These are phyloP conservation scores for Cicer pinnatifidum DNA, from an alignment of 306 rosid species.

Conservation along the genomic window DNA sequence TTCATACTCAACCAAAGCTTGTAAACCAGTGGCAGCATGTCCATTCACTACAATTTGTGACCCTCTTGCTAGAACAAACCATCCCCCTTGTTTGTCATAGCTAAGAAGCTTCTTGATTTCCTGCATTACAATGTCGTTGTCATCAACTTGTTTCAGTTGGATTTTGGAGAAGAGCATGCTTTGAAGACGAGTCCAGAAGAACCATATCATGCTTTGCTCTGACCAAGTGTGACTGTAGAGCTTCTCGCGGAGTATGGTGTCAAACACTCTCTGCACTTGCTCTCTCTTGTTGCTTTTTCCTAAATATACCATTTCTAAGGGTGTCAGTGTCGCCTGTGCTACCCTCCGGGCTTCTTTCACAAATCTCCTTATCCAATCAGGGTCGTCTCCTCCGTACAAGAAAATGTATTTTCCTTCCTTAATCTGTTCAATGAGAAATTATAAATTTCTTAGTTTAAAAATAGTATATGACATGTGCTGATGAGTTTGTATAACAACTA, in stretches of 20 bases:
- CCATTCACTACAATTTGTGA: slow-evolving; percentile 54
- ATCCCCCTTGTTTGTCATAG: slow-evolving; percentile 57
- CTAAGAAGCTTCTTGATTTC: slow-evolving; percentile 60
- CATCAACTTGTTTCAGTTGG: slow-evolving; percentile 51
- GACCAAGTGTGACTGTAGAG: slow-evolving; percentile 54
- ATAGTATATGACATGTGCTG: neutral
- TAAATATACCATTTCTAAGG: slow-evolving; percentile 60
- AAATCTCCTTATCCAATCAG: slow-evolving; percentile 57
- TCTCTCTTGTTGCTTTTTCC: slow-evolving; percentile 65
- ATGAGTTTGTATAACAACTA: too few species aligned
- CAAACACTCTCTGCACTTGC: slow-evolving; percentile 48
- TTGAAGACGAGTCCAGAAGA: slow-evolving; percentile 69
- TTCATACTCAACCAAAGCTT: slow-evolving; percentile 52
- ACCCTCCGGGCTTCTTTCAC: slow-evolving; percentile 55
- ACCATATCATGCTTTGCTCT: slow-evolving; percentile 64
- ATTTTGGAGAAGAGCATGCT: slow-evolving; percentile 74
- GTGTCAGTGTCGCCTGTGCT: slow-evolving; percentile 45
- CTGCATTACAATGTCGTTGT: slow-evolving; percentile 52
- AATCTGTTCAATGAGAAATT: slow-evolving; percentile 45
- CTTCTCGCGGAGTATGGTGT: slow-evolving; percentile 48
- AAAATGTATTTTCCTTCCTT: slow-evolving; percentile 58
- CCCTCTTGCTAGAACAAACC: slow-evolving; percentile 61
- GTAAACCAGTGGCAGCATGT: slow-evolving; percentile 47
- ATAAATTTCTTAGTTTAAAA: slow-evolving; percentile 1
- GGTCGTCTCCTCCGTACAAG: slow-evolving; percentile 65